Percentiles rank a stretch among this genome's conserved stretches.
These are phyloP conservation scores for Eucalyptus tenuipes DNA, from an alignment of 345 rosid species.

Conservation along the genomic window DNA sequence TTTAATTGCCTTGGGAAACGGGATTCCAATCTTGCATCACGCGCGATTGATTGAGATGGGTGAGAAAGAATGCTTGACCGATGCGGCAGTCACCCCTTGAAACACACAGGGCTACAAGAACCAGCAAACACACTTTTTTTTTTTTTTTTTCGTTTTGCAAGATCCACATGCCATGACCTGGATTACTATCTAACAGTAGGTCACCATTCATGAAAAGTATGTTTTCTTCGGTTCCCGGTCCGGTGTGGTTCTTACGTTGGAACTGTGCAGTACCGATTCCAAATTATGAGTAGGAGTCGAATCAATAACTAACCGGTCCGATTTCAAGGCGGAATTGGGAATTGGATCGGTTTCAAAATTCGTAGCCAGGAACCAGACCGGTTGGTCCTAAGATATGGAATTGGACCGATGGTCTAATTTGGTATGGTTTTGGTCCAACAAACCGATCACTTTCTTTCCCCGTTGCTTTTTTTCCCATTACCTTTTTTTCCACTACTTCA, in stretches of 20 bases:
- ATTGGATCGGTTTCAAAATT: fast-evolving
- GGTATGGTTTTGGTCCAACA: too few species aligned
- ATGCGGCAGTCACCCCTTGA: neutral
- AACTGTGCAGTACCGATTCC: too few species aligned
- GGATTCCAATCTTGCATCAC: neutral
- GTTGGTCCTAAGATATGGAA: fast-evolving
- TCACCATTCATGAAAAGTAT: neutral
- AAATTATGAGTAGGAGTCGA: fast-evolving
- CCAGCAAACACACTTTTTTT: neutral
- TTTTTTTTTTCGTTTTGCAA: neutral
- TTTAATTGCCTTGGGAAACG: neutral
- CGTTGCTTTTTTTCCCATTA: too few species aligned
- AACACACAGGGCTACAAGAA: neutral
- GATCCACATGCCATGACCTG: neutral
- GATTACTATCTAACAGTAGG: neutral
- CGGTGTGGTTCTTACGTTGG: too few species aligned
- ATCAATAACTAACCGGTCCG: fast-evolving
- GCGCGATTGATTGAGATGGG: neutral
- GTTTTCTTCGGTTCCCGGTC: neutral
- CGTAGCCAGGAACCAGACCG: fast-evolving
- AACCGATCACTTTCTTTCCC: too few species aligned
- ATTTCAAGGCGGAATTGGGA: too few species aligned
- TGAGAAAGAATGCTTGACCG: neutral
- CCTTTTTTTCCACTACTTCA: too few species aligned
- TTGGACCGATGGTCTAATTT: fast-evolving